phyloP scores from a whole-genome alignment of 305 asterid species.

The Solanum aculeatissimum region DNA sequence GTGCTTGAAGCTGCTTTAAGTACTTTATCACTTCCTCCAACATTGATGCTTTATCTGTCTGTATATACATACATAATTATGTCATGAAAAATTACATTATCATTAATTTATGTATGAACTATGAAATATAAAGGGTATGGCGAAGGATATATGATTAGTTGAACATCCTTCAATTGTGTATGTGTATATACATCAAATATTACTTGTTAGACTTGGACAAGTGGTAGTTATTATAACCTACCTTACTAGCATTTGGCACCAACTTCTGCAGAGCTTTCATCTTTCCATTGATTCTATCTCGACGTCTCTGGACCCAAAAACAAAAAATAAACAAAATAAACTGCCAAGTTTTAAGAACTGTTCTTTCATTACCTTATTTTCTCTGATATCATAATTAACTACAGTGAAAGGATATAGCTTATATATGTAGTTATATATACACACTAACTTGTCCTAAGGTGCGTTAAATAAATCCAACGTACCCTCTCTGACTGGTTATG shows the following conservation, averaged over 20 bases:
- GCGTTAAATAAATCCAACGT: neutral
- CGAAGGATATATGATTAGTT: neutral
- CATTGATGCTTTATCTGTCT: constrained; percentile 81
- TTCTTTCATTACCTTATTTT: too few relatives aligned
- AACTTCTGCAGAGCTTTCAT: constrained; percentile 69
- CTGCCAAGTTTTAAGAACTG: neutral
- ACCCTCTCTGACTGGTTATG: constrained; percentile 79
- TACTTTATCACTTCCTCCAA: constrained; percentile 61
- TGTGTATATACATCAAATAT: neutral
- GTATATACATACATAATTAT: neutral
- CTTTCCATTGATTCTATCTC: constrained; percentile 66
- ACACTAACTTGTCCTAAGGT: neutral
- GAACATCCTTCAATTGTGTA: neutral
- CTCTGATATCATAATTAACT: too few relatives aligned
- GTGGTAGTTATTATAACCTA: neutral
- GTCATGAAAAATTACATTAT: neutral
- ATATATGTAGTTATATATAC: too few relatives aligned
- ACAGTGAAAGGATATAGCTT: neutral
- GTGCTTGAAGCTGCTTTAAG: constrained; percentile 61
- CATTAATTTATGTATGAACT: neutral
- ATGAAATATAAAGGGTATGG: neutral
- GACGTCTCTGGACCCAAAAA: constrained; percentile 31
- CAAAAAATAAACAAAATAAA: neutral
- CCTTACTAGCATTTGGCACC: constrained; percentile 77
- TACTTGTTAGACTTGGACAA: neutral